Evolutionary conservation across 2,329 filamentous ascomycete species (phyloP).

Genomic region (Shiraia sp.): DNA sequence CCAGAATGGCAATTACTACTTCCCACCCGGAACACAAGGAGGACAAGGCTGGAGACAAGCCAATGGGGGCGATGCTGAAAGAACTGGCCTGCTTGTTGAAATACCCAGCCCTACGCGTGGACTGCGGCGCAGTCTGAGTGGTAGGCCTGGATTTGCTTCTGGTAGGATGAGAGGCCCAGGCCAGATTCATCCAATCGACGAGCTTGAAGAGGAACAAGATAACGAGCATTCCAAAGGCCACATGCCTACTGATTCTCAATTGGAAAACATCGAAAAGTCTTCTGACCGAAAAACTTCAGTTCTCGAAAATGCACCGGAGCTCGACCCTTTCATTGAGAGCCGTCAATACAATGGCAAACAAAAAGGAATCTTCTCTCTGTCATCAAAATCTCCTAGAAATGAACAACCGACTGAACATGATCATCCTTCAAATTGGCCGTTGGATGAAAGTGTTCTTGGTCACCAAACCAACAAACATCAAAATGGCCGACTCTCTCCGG

Average conservation of each 20-base stretch:
- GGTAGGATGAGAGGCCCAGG: constrained; percentile 55
- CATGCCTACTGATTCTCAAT: constrained; percentile 13
- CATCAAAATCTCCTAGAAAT: constrained; percentile 23
- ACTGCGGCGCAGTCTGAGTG: constrained; percentile 46
- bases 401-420: constrained; percentile 12
- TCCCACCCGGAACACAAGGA: constrained; percentile 23
- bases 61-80: constrained; percentile 44
- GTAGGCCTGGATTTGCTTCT: constrained; percentile 52
- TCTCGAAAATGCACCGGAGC: constrained; percentile 33
- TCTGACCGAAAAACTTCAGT: constrained; percentile 22
- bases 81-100: constrained; percentile 53
- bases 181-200: constrained; percentile 66
- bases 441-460: constrained; percentile 10
- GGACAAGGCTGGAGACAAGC: constrained; percentile 38
- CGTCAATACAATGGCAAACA: constrained; percentile 30
- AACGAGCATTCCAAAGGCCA: constrained; percentile 20
- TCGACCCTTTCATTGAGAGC: constrained; percentile 50
- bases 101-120: constrained; percentile 55
- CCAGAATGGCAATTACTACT: constrained; percentile 32
- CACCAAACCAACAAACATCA: too few relatives aligned
- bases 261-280: constrained; percentile 32
- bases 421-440: constrained; percentile 16
- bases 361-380: constrained; percentile 29
- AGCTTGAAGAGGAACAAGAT: constrained; percentile 59
- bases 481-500: constrained; percentile 50